Evolutionary conservation across 192 early-diverging fungal genomes (phyloP).

Genomic region (Gamsiella multidivaricata): DNA sequence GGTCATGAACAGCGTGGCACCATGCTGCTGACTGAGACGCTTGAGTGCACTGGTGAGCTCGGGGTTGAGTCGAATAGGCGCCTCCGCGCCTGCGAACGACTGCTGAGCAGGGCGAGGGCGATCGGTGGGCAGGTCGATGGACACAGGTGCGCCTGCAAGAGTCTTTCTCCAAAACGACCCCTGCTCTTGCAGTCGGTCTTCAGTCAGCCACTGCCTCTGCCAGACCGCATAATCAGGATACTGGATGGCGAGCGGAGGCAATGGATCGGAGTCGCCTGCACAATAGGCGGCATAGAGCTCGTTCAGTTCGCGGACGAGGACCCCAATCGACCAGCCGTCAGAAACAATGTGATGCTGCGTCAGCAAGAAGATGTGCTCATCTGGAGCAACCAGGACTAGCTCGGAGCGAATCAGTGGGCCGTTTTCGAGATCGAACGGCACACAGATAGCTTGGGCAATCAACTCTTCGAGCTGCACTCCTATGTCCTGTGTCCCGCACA

Average conservation of each 20-base stretch:
- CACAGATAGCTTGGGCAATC: not conserved
- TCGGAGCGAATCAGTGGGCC: not conserved
- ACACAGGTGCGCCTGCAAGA: conserved; percentile 1
- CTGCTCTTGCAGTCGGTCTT: not conserved
- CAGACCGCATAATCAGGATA: conserved; percentile 10
- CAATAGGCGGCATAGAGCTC: conserved; percentile 4
- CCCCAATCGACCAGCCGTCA: conserved; percentile 4
- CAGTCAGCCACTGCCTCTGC: not conserved
- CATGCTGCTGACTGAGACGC: not conserved
- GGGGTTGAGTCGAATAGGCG: not conserved
- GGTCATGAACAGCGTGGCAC: not conserved
- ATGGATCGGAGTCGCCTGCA: not conserved
- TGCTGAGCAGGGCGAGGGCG: conserved; percentile 3
- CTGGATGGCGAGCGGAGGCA: not conserved
- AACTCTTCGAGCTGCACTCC: not conserved
- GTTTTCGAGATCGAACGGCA: not conserved
- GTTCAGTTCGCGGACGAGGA: not conserved
- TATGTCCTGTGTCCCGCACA: not conserved
- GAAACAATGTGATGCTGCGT: no score
- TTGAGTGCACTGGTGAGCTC: conserved; percentile 1
- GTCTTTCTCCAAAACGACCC: not conserved
- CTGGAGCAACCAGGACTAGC: not conserved
- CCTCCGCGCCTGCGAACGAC: not conserved
- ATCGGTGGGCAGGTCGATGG: not conserved
- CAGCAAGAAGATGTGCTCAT: not conserved